phyloP scores from a whole-genome alignment of 2,329 filamentous ascomycete species.

The Trichoderma brevicompactum region DNA sequence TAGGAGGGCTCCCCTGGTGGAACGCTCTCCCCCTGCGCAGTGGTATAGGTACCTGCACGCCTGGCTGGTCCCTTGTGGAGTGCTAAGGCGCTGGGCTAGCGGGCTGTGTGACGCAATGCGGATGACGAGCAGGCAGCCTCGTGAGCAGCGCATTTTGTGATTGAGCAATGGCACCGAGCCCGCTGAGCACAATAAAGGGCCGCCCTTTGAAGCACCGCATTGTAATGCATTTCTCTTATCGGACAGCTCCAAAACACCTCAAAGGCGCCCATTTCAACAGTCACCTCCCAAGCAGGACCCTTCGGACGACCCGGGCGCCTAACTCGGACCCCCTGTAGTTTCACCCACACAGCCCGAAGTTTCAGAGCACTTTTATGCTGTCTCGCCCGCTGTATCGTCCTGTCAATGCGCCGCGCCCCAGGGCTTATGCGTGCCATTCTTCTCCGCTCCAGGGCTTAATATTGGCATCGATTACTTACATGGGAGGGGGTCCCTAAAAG shows the following conservation, averaged over 20 bases:
- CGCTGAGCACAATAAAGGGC: too few species aligned
- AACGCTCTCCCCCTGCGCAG: background rate
- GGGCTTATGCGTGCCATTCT: slow-evolving; percentile 23
- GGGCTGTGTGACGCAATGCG: slow-evolving; percentile 27
- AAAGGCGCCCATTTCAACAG: too few species aligned
- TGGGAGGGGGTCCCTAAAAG: too few species aligned
- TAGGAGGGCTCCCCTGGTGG: background rate
- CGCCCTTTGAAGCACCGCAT: too few species aligned
- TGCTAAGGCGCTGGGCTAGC: background rate
- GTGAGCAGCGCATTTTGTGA: background rate
- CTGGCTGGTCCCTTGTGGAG: too few species aligned
- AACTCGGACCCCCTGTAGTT: slow-evolving; percentile 10
- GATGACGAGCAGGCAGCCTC: slow-evolving; percentile 7
- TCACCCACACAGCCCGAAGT: slow-evolving; percentile 19
- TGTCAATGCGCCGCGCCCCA: slow-evolving; percentile 18
- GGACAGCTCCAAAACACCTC: too few species aligned
- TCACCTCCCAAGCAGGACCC: too few species aligned
- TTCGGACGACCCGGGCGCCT: slow-evolving; percentile 14
- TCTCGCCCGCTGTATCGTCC: background rate
- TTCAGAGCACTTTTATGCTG: slow-evolving; percentile 13
- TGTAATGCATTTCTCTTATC: too few species aligned
- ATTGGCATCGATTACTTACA: too few species aligned
- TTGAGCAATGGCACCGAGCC: background rate
- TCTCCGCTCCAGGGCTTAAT: background rate
- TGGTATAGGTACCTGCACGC: background rate